phyloP scores from a whole-genome alignment of 1,284 basidiomycete genomes.

The Exobasidium cylindrosporum region DNA sequence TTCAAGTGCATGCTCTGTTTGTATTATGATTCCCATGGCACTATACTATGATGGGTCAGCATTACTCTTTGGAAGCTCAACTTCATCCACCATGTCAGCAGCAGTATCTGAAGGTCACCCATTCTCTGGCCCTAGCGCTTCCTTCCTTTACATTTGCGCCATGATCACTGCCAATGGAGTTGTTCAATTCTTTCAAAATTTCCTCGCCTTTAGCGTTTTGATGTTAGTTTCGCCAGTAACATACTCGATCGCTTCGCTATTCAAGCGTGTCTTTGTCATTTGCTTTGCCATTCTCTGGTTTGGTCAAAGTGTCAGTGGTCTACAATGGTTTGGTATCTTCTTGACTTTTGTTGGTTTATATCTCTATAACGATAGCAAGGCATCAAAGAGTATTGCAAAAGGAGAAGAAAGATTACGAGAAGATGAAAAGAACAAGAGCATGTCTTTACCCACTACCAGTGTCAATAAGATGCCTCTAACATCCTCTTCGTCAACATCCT shows the following conservation, averaged over 20 bases:
- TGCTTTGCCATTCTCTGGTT: conserved; percentile 98
- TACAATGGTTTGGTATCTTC: conserved; percentile 79
- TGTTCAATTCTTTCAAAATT: conserved; percentile 94
- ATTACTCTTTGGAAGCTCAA: conserved; percentile 12
- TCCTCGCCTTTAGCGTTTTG: conserved; percentile 94
- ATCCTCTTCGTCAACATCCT: neutral
- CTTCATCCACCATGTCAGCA: too few relatives aligned
- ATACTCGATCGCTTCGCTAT: conserved; percentile 93
- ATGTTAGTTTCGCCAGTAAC: conserved; percentile 95
- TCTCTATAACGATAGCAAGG: conserved; percentile 92
- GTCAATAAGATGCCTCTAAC: neutral
- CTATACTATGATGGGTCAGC: conserved; percentile 39
- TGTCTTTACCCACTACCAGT: neutral
- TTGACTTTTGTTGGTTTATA: conserved; percentile 87
- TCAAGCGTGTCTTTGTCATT: conserved; percentile 97
- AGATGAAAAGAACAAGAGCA: neutral
- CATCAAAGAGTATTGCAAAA: conserved; percentile 19
- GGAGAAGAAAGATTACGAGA: conserved; percentile 4
- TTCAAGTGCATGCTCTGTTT: conserved; percentile 87
- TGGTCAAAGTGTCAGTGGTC: conserved; percentile 74
- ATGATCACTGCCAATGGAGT: conserved; percentile 71
- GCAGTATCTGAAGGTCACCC: neutral
- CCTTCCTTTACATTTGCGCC: conserved; percentile 4
- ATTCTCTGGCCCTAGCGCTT: conserved; percentile 8
- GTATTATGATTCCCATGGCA: conserved; percentile 48